Evolutionary conservation across 2,329 filamentous ascomycete species (phyloP), one percentile per base, ranked within the genome.

Genomic region (Ilyonectria robusta): DNA sequence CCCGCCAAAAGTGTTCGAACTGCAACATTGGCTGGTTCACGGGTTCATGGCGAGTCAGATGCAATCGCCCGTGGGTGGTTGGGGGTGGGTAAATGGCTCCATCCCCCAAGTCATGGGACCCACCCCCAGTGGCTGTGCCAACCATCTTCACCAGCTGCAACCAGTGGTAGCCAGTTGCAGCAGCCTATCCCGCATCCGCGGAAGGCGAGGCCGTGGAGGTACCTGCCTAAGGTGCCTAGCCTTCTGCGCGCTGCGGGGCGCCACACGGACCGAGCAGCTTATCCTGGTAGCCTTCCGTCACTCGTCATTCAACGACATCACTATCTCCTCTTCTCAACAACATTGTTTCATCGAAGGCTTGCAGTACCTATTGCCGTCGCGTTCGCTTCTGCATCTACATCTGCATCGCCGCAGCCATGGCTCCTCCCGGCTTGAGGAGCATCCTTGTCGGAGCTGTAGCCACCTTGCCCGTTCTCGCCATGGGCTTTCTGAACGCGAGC

Each of bases 401-500:
- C 55, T 59, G 40, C 54, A 68, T 67, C 53, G 69, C 74, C 73
- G 76, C 73, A 76, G 77, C 70, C 68, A 86, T 86, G 84, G 80
- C 81, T 76, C 76, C 75, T 72, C 76, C 69, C 66, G 72, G 78
- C 63, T 73, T 78, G 68, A 80, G 79, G 75, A 78, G 79, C 72
- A 76, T 85, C 67, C 76, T 82, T 63, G 56, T 83, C 58, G 81
- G 81, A 70, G 79, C 79, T 65, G 77, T 85, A 71, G 73, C 75
- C 26, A 78, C 80, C 69, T 75, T 86, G 76, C 81, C 83, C 66
- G 79, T 78, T 65, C 73, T 82, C 17, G 79, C 77, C 21, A 78
- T 79, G 47, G 83, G 83, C 40, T 77, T 74, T 69, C 83, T 76
- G 46, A 85, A 82, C 59, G 86, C 87, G 57, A 92, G 91, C 78